Evolutionary conservation across 2,329 filamentous ascomycete genomes (phyloP).

Genomic region (Aspergillus latus): DNA sequence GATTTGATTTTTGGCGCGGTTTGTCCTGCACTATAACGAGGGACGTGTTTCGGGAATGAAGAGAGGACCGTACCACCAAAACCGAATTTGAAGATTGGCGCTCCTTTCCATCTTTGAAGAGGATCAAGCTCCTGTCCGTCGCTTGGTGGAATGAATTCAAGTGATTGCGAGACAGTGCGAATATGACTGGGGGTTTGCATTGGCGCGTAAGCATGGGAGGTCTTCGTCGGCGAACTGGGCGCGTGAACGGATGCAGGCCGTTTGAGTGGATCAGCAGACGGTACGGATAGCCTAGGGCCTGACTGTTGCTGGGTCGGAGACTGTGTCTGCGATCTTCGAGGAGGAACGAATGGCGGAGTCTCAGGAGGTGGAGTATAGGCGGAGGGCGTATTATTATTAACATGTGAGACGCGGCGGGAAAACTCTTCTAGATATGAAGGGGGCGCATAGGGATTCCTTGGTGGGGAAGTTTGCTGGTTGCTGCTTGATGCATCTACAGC

Average conservation of each 20-base stretch:
- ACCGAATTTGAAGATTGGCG: slow-evolving; percentile 83
- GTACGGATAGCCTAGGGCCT: slow-evolving; percentile 45
- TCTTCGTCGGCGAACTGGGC: slow-evolving; percentile 42
- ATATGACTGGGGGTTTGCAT: slow-evolving; percentile 35
- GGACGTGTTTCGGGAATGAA: slow-evolving; percentile 84
- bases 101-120: slow-evolving; percentile 85
- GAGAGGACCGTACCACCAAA: slow-evolving; percentile 79
- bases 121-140: slow-evolving; percentile 66
- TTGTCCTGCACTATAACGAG: slow-evolving; percentile 76
- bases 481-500: background rate
- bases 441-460: slow-evolving; percentile 35
- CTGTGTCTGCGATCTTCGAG: slow-evolving; percentile 56
- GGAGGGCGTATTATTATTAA: slow-evolving; percentile 14
- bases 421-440: slow-evolving; percentile 34
- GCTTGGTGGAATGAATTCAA: slow-evolving; percentile 57
- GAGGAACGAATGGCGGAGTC: slow-evolving; percentile 39
- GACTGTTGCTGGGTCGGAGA: slow-evolving; percentile 58
- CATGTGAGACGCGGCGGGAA: slow-evolving; percentile 31
- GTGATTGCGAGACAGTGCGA: slow-evolving; percentile 49
- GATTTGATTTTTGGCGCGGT: slow-evolving; percentile 75
- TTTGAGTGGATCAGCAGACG: slow-evolving; percentile 48
- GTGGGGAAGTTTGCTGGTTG: slow-evolving; percentile 27
- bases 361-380: slow-evolving; percentile 23
- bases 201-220: slow-evolving; percentile 37
- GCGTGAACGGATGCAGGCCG: slow-evolving; percentile 57